Evolutionary conservation across 2,329 filamentous ascomycete species (phyloP), one percentile per base, ranked within the genome.

Genomic region (Penicillium decumbens): DNA sequence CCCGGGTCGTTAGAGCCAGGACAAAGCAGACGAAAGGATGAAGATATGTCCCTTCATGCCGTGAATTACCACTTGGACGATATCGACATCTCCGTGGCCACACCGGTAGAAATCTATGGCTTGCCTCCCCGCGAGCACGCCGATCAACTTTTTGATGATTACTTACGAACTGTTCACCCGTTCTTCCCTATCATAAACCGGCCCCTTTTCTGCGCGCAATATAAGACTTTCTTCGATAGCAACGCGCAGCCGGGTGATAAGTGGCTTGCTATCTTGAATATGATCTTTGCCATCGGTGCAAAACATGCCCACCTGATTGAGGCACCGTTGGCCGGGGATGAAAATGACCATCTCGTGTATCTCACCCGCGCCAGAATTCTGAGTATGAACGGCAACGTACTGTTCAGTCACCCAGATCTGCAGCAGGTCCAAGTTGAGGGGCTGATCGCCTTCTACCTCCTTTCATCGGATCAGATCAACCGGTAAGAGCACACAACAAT

Each of bases 361-460:
- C 65, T 76, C 52, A 71, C 70, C 8, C 63, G 73, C 47, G 73
- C 73, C 23, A 67, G 73, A 38, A 65, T 70, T 20, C 64, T 75
- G 4, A 70, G 69, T 45, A 67, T 75, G 60, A 72, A 73, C 39
- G 65, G 65, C 2, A 70, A 74, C 47, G 64, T 68, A 3, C 55
- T 75, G 10, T 73, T 74, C 47, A 70, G 67, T 43, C 69, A 73
- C 38, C 71, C 71, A 23, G 72, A 75, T 62, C 65, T 75, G 27
- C 72, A 75, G 51, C 71, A 74, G 53, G 72, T 75, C 7, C 73
- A 76, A 54, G 66, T 75, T 4, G 65, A 72, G 45, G 70, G 66
- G 25, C 53, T 75, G 40, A 69, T 72, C 47, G 65, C 71, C n/a
- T 73, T 73, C 45, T 75, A 75, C 49, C 59, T 75, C 15, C 58